Conservation (phyloP, 2,329 filamentous ascomycete genomes). For the Myrmaecium sp. region DNA sequence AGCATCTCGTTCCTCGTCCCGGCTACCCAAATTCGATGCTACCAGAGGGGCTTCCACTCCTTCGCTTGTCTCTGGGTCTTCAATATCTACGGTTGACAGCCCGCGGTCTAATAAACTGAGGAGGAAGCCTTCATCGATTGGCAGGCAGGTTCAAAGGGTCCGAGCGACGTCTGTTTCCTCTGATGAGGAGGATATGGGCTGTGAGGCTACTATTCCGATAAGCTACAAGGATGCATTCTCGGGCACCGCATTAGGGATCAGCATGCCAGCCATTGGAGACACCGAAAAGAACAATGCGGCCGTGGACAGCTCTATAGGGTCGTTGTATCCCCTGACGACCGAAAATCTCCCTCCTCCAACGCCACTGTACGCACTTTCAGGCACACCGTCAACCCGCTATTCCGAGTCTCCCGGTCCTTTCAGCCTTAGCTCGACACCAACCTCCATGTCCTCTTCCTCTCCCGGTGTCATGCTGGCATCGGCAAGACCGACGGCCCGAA, state of each 20-base stretch:
- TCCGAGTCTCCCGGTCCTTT: slow-evolving; percentile 58
- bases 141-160: slow-evolving; percentile 16
- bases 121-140: slow-evolving; percentile 28
- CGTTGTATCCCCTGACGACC: slow-evolving; percentile 40
- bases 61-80: slow-evolving; percentile 32
- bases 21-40: slow-evolving; percentile 19
- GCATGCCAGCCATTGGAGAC: slow-evolving; percentile 18
- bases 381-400: slow-evolving; percentile 58
- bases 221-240: slow-evolving; percentile 23
- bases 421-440: slow-evolving; percentile 63
- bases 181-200: slow-evolving; percentile 8
- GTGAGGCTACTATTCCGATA: slow-evolving; percentile 11
- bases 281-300: slow-evolving; percentile 2
- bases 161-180: slow-evolving; percentile 18
- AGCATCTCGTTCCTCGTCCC: slow-evolving; percentile 13
- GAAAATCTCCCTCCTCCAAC: slow-evolving; percentile 51
- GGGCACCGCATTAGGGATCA: slow-evolving; percentile 26
- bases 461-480: slow-evolving; percentile 38
- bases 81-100: slow-evolving; percentile 28
- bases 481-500: slow-evolving; percentile 24
- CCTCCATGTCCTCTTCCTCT: slow-evolving; percentile 60
- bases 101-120: slow-evolving; percentile 26
- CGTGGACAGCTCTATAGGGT: neutral
- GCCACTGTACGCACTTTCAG: slow-evolving; percentile 48
- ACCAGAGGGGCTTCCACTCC: slow-evolving; percentile 22